phyloP scores from a whole-genome alignment of 2,329 filamentous ascomycete genomes.

The Epichloe festucae region DNA sequence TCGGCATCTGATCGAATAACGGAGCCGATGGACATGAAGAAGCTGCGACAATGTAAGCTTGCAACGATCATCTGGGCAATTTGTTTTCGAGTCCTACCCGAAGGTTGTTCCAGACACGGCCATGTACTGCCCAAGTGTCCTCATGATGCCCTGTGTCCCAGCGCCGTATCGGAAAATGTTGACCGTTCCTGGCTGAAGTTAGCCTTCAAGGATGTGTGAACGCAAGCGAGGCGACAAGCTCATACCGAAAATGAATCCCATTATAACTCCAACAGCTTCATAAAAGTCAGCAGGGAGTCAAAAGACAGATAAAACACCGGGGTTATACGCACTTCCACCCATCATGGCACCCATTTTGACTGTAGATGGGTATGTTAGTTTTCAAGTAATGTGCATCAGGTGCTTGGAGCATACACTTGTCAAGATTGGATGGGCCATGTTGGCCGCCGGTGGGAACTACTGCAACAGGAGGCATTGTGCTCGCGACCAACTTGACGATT shows the following conservation, averaged over 20 bases:
- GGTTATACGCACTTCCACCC: constrained; percentile 70
- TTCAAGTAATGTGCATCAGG: not conserved
- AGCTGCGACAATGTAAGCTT: constrained; percentile 32
- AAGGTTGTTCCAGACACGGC: constrained; percentile 88
- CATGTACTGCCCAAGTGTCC: constrained; percentile 96
- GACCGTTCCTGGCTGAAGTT: constrained; percentile 54
- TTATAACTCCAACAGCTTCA: constrained; percentile 83
- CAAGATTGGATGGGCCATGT: constrained; percentile 37
- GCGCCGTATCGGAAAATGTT: constrained; percentile 94
- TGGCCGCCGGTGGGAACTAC: constrained; percentile 25
- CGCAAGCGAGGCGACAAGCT: not conserved
- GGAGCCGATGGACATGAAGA: constrained; percentile 98
- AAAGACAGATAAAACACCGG: not conserved
- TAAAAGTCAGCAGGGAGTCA: constrained; percentile 18
- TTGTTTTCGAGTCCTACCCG: constrained; percentile 44
- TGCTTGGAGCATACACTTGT: constrained; percentile 34
- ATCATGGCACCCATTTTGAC: constrained; percentile 95
- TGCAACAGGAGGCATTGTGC: constrained; percentile 27
- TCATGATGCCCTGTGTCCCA: constrained; percentile 83
- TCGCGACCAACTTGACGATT: not conserved
- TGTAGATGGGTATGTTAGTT: constrained; percentile 8
- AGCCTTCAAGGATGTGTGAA: not conserved
- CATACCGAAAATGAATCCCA: constrained; percentile 94
- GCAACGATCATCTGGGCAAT: not conserved
- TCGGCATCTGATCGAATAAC: constrained; percentile 88